Evolutionary conservation across 2,329 filamentous ascomycete species (phyloP), one percentile per base, ranked within the genome.

Genomic region (Alternaria viburni): DNA sequence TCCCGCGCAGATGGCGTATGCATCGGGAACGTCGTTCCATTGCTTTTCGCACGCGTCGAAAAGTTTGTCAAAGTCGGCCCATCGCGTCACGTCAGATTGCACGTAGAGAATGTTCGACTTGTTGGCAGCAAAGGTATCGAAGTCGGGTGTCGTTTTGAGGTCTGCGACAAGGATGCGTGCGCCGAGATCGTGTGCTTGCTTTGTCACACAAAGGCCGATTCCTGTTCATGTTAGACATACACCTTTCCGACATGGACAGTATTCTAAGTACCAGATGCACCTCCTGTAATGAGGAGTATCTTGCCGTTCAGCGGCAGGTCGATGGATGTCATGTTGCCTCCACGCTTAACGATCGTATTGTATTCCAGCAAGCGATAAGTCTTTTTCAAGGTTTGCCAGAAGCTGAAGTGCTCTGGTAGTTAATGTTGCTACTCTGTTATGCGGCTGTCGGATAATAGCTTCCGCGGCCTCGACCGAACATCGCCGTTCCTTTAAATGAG

Each of bases 271-370:
- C 74, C 75, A 57, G 76, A 80, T 59, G 76, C 77, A 12, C 76
- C 78, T 19, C 78, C 77, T 0, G 77, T 80, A 54, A 80, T 72
- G 1, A 77, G 67, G 17, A 77, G 69, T 61, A 80, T 76, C 51
- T 75, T 78, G 55, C 65, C 68, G 15, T 74, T 69, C 5, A 79
- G 59, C 10, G 76, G 72, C 43, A 77, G 72, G 44, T 79, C 74
- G 36, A 72, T 72, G 2, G 72, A 70, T 12, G 58, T 13, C 61
- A 66, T 66, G 3, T 59, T 49, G 3, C 4, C 10, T 25, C n/a
- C 9, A 7, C 25, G 3, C 49, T 52, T 25, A 10, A 15, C 5
- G 19, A 12, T 17, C 8, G 19, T 23, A 1, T 23, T 23, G 13
- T 4, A 9, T 7, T 36, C 32, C 28, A 8, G 19, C 7, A 25